These are phyloP conservation scores for Carex myosuroides DNA, from an alignment of 176 grass and related monocot species.

Conservation along the genomic window DNA sequence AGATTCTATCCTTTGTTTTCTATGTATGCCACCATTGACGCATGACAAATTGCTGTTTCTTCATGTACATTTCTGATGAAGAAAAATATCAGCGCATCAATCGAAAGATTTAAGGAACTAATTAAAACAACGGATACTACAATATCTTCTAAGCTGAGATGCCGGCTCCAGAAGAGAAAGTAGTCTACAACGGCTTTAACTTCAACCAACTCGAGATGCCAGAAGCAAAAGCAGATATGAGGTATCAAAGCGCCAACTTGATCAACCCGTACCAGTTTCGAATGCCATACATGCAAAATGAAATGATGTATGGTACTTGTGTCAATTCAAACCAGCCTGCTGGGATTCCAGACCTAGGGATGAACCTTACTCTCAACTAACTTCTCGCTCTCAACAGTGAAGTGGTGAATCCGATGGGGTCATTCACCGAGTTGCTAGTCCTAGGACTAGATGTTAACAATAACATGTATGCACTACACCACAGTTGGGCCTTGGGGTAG, in stretches of 20 bases:
- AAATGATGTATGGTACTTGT: not conserved
- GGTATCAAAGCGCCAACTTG: not conserved
- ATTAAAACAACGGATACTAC: no score
- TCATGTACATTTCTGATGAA: no score
- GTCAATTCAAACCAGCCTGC: not conserved
- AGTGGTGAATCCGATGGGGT: not conserved
- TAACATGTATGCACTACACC: not conserved
- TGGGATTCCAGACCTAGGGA: not conserved
- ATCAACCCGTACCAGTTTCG: not conserved
- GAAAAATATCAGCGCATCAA: no score
- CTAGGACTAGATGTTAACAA: not conserved
- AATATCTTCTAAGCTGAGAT: not conserved
- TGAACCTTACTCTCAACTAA: not conserved
- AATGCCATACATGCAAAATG: not conserved
- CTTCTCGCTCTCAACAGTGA: not conserved
- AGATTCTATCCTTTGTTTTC: no score
- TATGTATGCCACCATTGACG: no score
- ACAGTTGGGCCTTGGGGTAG: not conserved
- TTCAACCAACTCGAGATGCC: not conserved
- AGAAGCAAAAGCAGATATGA: not conserved
- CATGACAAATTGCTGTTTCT: no score
- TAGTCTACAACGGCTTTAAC: not conserved
- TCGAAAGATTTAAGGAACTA: no score
- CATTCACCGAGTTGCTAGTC: conserved; percentile 4
- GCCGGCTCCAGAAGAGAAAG: not conserved